phyloP scores from a whole-genome alignment of 768 basidiomycete genomes.

The Sarcomyxa edulis region DNA sequence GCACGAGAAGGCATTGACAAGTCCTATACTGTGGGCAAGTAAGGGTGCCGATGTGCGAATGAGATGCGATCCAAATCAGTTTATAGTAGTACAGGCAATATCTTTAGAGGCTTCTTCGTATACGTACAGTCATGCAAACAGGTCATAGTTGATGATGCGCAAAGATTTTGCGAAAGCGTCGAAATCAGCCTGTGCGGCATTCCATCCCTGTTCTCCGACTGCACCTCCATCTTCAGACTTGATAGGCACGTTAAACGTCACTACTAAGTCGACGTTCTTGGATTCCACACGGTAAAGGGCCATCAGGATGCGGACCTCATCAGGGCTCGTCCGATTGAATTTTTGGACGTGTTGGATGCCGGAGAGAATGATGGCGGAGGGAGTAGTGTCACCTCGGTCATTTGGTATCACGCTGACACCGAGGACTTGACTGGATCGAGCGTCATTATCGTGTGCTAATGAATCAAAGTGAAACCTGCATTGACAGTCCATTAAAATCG shows the following conservation, averaged over 20 bases:
- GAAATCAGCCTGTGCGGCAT: conserved; percentile 43
- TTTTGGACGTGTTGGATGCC: conserved; percentile 76
- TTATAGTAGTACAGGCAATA: too few species aligned
- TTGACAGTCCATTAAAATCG: too few species aligned
- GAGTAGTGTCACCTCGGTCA: conserved; percentile 42
- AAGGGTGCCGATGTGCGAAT: too few species aligned
- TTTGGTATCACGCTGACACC: conserved; percentile 33
- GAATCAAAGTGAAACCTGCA: conserved; percentile 87
- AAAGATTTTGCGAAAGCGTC: conserved; percentile 51
- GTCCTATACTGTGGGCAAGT: too few species aligned
- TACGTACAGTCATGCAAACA: conserved; percentile 52
- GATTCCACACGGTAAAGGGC: conserved; percentile 74
- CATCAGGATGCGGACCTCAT: conserved; percentile 72
- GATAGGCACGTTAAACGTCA: conserved; percentile 78
- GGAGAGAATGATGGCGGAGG: conserved; percentile 52
- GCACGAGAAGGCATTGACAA: too few species aligned
- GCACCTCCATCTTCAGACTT: conserved; percentile 38
- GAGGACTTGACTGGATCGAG: conserved; percentile 44
- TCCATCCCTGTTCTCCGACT: conserved; percentile 30
- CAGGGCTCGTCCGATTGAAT: conserved; percentile 57
- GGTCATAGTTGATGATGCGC: conserved; percentile 56
- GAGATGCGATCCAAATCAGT: too few species aligned
- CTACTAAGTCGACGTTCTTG: conserved; percentile 76
- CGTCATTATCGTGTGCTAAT: conserved; percentile 86
- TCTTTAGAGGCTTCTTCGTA: neutral